Percentiles rank a stretch among this genome's conserved stretches.
Evolutionary conservation across 345 rosid genomes (phyloP).

Genomic region (Acer yangbiense): DNA sequence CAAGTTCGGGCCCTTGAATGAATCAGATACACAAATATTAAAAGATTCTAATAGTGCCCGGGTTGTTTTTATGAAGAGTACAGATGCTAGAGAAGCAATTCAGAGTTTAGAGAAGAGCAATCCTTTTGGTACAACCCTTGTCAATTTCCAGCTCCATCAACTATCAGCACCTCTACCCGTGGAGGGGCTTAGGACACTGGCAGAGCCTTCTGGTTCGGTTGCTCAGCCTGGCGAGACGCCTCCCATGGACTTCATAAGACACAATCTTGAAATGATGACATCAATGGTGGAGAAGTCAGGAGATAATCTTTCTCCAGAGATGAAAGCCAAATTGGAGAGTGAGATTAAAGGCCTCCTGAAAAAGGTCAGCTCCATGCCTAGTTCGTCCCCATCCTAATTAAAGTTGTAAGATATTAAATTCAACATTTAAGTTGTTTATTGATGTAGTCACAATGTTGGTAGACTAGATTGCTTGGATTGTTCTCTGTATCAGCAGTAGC

Average conservation of each 20-base stretch:
- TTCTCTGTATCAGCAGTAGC: neutral
- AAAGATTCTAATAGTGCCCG: conserved; percentile 50
- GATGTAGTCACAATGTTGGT: conserved; percentile 1
- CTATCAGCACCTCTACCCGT: conserved; percentile 17
- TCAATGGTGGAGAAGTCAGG: conserved; percentile 82
- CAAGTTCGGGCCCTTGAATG: conserved; percentile 70
- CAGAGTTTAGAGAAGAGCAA: conserved; percentile 57
- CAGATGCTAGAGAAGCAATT: conserved; percentile 62
- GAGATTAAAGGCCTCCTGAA: conserved; percentile 75
- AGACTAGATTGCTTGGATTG: conserved; percentile 7
- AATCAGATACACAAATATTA: conserved; percentile 49
- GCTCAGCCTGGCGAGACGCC: conserved; percentile 42
- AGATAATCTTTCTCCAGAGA: conserved; percentile 75
- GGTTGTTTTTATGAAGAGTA: conserved; percentile 54
- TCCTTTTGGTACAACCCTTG: conserved; percentile 56
- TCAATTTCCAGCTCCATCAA: conserved; percentile 46
- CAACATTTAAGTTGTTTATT: conserved; percentile 18
- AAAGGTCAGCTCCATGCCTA: conserved; percentile 70
- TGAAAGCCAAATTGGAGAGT: conserved; percentile 64
- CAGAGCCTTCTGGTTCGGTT: conserved; percentile 32
- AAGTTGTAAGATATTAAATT: neutral
- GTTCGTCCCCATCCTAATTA: conserved; percentile 48
- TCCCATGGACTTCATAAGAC: conserved; percentile 67
- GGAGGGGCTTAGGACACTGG: conserved; percentile 24
- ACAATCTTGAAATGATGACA: conserved; percentile 91